phyloP scores from a whole-genome alignment of 2,329 filamentous ascomycete genomes.

The Aspergillus novofumigatus region DNA sequence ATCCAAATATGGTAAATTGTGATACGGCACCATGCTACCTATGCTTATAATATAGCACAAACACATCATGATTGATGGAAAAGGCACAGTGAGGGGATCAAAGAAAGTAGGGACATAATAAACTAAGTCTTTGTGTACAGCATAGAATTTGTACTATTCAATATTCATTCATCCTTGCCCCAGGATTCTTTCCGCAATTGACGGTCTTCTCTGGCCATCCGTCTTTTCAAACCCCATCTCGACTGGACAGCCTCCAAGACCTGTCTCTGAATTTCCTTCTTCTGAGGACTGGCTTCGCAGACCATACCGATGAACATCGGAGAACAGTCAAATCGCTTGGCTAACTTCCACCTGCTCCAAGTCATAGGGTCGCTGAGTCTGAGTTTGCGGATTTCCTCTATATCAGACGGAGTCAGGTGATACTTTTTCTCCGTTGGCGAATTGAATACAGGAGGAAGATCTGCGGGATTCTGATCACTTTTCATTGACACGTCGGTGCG shows the following conservation, averaged over 20 bases:
- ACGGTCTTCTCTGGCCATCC: slow-evolving; percentile 59
- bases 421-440: slow-evolving; percentile 56
- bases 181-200: slow-evolving; percentile 57
- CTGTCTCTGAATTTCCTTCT: slow-evolving; percentile 45
- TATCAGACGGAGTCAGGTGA: slow-evolving; percentile 53
- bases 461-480: slow-evolving; percentile 15
- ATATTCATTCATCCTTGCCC: slow-evolving; percentile 52
- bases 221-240: slow-evolving; percentile 58
- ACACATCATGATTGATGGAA: neutral
- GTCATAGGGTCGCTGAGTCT: slow-evolving; percentile 51
- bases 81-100: neutral
- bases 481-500: slow-evolving; percentile 33
- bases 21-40: neutral
- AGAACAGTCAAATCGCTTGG: slow-evolving; percentile 60
- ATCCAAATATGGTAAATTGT: neutral
- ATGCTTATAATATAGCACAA: neutral
- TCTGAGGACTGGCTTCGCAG: slow-evolving; percentile 49
- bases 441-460: slow-evolving; percentile 49
- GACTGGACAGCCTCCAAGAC: slow-evolving; percentile 52
- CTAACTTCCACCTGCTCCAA: slow-evolving; percentile 58
- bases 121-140: neutral
- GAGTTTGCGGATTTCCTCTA: slow-evolving; percentile 57
- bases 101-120: neutral
- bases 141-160: neutral
- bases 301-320: slow-evolving; percentile 60